Base-by-base conservation (phyloP, 257 asterid species). In the Scutellaria galericulata region DNA sequence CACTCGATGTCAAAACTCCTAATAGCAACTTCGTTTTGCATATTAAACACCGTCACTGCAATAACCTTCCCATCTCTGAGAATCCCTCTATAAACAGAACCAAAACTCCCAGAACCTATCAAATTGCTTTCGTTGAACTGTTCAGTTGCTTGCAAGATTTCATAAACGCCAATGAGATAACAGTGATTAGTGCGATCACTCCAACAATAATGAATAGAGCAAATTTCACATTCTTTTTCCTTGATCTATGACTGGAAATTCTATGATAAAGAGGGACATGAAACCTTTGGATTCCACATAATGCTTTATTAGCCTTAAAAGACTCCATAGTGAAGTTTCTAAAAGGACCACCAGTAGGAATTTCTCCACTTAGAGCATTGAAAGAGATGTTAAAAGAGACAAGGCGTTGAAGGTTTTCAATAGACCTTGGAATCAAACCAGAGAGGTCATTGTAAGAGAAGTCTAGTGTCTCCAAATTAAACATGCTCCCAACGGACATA, bases 291-390 rank as follows among this genome's bases (percentile, higher is more conserved):
- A 22, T 9, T 20, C 83, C 83, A 52, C 83, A 55, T 9, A 55
- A 24, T 9, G 7, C 61, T 24, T 55, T 24, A 55, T 55, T 55
- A 22, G 40, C 61, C 50, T 27, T 50, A 15, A 71, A 80, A 13
- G 65, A 75, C 14, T 75, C 68, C 12, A 7, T 5, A 2, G 77
- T 75, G 54, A 80, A 80, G 65, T 80, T 66, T n/a, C 13, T 20
- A n/a, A 76, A 80, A 15, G 73, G 75, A 67, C 81, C 84, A 60
- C 62, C 46, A 0, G 63, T 7, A 9, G 78, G 80, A 45, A 78
- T 72, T 41, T 72, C 82, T 7, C 82, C 82, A 2, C 31, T 37
- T 45, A 78, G 35, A n/a, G 35, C 56, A 58, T 78, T 78, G 75
- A 66, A 78, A 22, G 82, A 78, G 37, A 31, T 5, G 2, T 31